Evolutionary conservation across 2,329 filamentous ascomycete genomes (phyloP).

Genomic region (Blastomyces emzantsi): DNA sequence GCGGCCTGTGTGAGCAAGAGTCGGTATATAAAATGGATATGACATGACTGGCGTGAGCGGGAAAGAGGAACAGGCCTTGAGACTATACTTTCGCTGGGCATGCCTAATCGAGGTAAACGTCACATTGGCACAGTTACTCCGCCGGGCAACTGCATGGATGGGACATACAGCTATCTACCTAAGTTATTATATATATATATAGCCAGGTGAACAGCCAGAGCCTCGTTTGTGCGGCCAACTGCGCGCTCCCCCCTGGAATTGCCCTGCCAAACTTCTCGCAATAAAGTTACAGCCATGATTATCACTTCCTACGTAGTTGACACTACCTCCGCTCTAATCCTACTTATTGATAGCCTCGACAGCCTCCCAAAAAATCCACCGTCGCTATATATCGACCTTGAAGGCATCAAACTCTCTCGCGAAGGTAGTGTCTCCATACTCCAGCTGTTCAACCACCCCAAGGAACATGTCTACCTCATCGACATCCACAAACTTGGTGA

Average conservation of each 20-base stretch:
- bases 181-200: neutral
- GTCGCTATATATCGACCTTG: conserved; percentile 43
- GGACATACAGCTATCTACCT: neutral
- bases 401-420: conserved; percentile 39
- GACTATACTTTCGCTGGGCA: neutral
- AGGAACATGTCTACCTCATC: conserved; percentile 34
- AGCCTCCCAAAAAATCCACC: conserved; percentile 22
- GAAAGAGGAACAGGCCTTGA: neutral
- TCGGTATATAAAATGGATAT: neutral
- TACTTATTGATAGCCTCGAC: conserved; percentile 19
- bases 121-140: no score
- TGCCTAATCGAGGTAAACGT: neutral
- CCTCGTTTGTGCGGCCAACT: neutral
- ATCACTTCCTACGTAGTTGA: conserved; percentile 7
- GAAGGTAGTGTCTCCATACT: conserved; percentile 41
- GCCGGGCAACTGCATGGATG: neutral
- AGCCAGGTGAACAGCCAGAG: neutral
- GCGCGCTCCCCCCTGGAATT: neutral
- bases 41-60: neutral
- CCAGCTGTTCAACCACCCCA: conserved; percentile 29
- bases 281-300: neutral
- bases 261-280: neutral
- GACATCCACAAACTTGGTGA: conserved; percentile 36
- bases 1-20: neutral
- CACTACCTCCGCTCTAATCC: conserved; percentile 8